phyloP scores from a whole-genome alignment of 495 filamentous ascomycete species.

The Penicillium simplicissimum region DNA sequence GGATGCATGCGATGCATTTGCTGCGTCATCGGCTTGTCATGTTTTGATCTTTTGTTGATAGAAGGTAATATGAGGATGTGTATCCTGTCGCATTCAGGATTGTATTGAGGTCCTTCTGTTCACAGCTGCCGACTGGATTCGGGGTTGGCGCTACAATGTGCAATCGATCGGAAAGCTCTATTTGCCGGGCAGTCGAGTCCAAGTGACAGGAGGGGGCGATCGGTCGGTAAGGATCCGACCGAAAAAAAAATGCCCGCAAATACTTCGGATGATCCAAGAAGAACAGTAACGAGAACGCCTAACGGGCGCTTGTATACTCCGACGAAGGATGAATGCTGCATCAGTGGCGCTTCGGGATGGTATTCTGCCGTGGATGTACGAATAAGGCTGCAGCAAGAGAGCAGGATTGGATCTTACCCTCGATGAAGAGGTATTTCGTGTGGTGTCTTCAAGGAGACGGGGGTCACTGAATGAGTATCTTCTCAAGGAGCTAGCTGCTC shows the following conservation, averaged over 20 bases:
- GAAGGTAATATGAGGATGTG: background rate
- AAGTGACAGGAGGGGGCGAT: background rate
- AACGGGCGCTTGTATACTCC: background rate
- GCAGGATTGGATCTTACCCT: background rate
- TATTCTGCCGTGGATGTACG: background rate
- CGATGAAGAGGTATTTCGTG: background rate
- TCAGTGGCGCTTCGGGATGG: background rate
- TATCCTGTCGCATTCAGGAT: background rate
- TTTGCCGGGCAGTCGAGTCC: background rate
- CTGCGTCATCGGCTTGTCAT: background rate
- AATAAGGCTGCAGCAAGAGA: background rate
- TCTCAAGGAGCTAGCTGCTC: background rate
- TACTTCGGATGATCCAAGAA: background rate
- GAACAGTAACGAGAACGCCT: background rate
- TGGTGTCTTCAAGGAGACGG: too few species aligned
- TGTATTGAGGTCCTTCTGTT: background rate
- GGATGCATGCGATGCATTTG: background rate
- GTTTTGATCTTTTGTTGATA: background rate
- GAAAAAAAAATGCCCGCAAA: background rate
- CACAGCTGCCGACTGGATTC: background rate
- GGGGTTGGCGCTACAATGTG: background rate
- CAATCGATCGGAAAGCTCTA: background rate
- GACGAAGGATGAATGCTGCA: background rate
- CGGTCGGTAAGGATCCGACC: background rate
- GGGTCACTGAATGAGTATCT: too few species aligned